Conservation (phyloP, 257 asterid species). For the Plantago ovata region DNA sequence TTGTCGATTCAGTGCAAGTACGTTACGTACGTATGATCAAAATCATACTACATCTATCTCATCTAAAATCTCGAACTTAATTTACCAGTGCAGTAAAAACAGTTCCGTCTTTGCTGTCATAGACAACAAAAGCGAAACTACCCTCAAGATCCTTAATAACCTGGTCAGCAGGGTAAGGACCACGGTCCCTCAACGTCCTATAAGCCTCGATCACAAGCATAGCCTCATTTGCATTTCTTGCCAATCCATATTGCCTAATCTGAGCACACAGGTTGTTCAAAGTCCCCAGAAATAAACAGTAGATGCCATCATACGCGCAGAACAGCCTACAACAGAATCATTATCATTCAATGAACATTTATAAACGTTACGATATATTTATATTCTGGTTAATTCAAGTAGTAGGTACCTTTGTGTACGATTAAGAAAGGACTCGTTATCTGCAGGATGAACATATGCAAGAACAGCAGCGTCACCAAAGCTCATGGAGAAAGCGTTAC, state of each 20-base stretch:
- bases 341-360: background rate
- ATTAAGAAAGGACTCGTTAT: constrained; percentile 18
- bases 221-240: constrained; percentile 69
- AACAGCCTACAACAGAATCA: constrained; percentile 39
- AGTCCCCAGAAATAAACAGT: constrained; percentile 71
- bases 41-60: background rate
- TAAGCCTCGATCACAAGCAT: constrained; percentile 80
- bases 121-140: constrained; percentile 66
- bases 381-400: background rate
- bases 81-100: constrained; percentile 74
- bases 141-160: constrained; percentile 86
- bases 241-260: constrained; percentile 62
- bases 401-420: constrained; percentile 32
- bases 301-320: constrained; percentile 69
- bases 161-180: constrained; percentile 89
- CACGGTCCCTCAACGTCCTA: constrained; percentile 72
- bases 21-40: too few relatives aligned
- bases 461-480: constrained; percentile 71
- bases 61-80: background rate
- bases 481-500: constrained; percentile 38
- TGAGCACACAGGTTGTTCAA: constrained; percentile 65
- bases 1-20: background rate
- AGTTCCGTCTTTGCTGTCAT: constrained; percentile 61
- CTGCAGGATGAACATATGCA: constrained; percentile 48
- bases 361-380: background rate